These are phyloP conservation scores for Aciculoconidium aculeatum DNA, from an alignment of 805 yeast genomes.

Conservation along the genomic window DNA sequence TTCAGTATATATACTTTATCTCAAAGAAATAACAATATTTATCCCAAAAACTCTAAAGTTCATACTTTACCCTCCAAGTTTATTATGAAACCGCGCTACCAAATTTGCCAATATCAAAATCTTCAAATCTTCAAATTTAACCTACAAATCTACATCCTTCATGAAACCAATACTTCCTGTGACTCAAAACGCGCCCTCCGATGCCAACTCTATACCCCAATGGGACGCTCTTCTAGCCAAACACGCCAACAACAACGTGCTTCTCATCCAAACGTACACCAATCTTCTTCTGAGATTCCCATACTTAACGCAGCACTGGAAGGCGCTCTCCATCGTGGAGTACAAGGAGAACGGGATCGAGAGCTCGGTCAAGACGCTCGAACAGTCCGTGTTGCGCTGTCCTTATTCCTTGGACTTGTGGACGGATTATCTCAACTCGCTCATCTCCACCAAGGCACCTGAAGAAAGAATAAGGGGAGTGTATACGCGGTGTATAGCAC, in stretches of 20 bases:
- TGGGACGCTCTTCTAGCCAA: slow-evolving; percentile 2
- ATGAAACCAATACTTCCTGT: too few relatives aligned
- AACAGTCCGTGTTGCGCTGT: slow-evolving; percentile 40
- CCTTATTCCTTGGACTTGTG: slow-evolving; percentile 63
- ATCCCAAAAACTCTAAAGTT: too few relatives aligned
- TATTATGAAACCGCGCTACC: too few relatives aligned
- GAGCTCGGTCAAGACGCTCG: slow-evolving; percentile 42
- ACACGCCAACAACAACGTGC: slow-evolving; percentile 1
- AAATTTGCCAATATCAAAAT: too few relatives aligned
- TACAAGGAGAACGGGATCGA: slow-evolving; percentile 52
- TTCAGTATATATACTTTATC: too few relatives aligned
- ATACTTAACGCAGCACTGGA: slow-evolving; percentile 57
- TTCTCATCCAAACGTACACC: slow-evolving; percentile 7
- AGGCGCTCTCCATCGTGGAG: slow-evolving; percentile 48
- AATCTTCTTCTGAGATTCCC: slow-evolving; percentile 52
- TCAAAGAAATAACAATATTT: too few relatives aligned
- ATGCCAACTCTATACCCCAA: slow-evolving; percentile 1
- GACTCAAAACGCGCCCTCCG: too few relatives aligned
- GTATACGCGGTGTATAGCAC: slow-evolving; percentile 43
- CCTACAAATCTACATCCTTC: too few relatives aligned
- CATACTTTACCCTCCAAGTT: too few relatives aligned
- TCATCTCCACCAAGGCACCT: slow-evolving; percentile 25
- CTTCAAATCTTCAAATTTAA: too few relatives aligned
- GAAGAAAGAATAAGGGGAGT: slow-evolving; percentile 36
- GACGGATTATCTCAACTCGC: slow-evolving; percentile 57